A percentile compares a stretch with the other conserved stretches of the same genome.
Conservation (phyloP, 495 filamentous ascomycete genomes). For the Hyaloscypha variabilis region DNA sequence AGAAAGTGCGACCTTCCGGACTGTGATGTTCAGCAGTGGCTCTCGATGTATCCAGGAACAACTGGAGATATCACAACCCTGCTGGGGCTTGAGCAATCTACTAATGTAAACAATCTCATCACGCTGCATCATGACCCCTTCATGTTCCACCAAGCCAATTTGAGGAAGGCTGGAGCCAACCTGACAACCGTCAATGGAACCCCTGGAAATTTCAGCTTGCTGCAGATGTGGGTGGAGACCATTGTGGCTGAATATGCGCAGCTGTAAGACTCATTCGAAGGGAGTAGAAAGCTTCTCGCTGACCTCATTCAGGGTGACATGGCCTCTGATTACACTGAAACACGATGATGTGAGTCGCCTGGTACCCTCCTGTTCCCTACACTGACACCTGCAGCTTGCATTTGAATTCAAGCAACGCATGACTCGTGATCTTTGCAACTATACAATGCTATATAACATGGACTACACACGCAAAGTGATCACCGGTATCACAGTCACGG, state of each 20-base stretch:
- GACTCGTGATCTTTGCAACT: conserved; percentile 56
- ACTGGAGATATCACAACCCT: conserved; percentile 51
- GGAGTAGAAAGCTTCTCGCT: neutral
- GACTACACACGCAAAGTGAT: conserved; percentile 42
- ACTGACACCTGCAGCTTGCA: conserved; percentile 40
- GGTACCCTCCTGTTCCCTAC: neutral
- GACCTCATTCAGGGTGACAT: conserved; percentile 30
- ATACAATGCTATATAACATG: conserved; percentile 49
- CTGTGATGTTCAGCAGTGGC: conserved; percentile 63
- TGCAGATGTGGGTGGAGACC: conserved; percentile 65
- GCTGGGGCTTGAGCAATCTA: conserved; percentile 48
- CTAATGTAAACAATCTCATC: conserved; percentile 58
- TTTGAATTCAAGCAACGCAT: conserved; percentile 51
- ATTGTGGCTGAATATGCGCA: conserved; percentile 54
- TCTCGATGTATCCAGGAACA: conserved; percentile 50
- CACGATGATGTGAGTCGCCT: conserved; percentile 44
- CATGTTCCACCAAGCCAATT: conserved; percentile 63
- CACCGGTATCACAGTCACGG: conserved; percentile 51
- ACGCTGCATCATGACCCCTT: conserved; percentile 53
- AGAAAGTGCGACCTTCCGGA: conserved; percentile 48
- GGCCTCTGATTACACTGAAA: conserved; percentile 58
- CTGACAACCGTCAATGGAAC: conserved; percentile 55
- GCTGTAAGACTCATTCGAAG: conserved; percentile 21
- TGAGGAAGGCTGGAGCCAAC: conserved; percentile 51
- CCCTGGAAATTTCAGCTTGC: conserved; percentile 49